A percentile compares a stretch with the other conserved stretches of the same genome.
Evolutionary conservation across 2,329 filamentous ascomycete genomes (phyloP).

Genomic region (Mycosphaerella sp.): DNA sequence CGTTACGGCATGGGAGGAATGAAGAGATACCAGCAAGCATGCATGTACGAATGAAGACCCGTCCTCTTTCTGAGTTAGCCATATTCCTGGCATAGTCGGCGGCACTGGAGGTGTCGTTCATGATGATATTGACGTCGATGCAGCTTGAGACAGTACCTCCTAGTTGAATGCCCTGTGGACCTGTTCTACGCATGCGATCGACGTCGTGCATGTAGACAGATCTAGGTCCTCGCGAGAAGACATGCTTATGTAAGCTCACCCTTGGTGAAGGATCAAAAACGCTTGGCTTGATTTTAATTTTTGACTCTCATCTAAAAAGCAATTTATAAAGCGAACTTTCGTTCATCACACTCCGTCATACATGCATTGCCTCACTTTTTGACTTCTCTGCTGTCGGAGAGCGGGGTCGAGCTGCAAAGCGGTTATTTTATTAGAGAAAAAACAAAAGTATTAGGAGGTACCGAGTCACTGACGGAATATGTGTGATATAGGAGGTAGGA

Average conservation of each 20-base stretch:
- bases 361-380: background rate
- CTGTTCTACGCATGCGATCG: too few relatives aligned
- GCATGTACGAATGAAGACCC: background rate
- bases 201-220: too few relatives aligned
- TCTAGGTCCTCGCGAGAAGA: too few relatives aligned
- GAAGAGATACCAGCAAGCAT: background rate
- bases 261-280: too few relatives aligned
- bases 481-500: background rate
- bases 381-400: background rate
- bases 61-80: background rate
- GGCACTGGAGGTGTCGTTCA: background rate
- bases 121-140: background rate
- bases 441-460: too few relatives aligned
- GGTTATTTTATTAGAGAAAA: background rate
- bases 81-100: background rate
- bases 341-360: too few relatives aligned
- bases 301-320: too few relatives aligned
- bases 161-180: too few relatives aligned
- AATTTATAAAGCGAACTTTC: too few relatives aligned
- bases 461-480: background rate
- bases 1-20: background rate
- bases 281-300: too few relatives aligned
- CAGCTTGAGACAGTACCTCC: background rate
- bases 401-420: constrained; percentile 5
- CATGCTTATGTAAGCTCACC: too few relatives aligned